Percentiles rank a stretch among this genome's conserved stretches.
These are phyloP conservation scores for Xylariomycetidae sp. DNA, from an alignment of 2,329 filamentous ascomycete species.

Conservation along the genomic window DNA sequence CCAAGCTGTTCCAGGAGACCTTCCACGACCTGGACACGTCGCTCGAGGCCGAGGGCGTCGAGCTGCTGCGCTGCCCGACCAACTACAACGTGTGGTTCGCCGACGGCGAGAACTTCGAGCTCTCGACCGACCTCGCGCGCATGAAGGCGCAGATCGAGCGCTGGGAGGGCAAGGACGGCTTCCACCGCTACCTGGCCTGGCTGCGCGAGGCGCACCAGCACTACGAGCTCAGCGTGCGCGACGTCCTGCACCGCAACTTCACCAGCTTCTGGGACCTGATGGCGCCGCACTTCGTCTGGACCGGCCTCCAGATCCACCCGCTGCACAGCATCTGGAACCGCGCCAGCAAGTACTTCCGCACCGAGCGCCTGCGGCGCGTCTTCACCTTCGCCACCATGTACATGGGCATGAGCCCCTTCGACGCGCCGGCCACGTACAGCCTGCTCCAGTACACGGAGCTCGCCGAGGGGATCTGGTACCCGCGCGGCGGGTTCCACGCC, in stretches of 20 bases:
- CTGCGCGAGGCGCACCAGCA: slow-evolving; percentile 63
- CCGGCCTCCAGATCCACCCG: slow-evolving; percentile 60
- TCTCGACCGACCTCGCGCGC: slow-evolving; percentile 62
- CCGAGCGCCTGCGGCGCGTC: slow-evolving; percentile 62
- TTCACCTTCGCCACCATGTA: slow-evolving; percentile 82
- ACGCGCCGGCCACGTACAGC: slow-evolving; percentile 70
- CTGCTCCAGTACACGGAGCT: slow-evolving; percentile 72
- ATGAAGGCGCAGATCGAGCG: slow-evolving; percentile 70
- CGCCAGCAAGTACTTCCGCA: slow-evolving; percentile 63
- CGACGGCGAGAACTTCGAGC: slow-evolving; percentile 58
- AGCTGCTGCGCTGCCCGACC: slow-evolving; percentile 66
- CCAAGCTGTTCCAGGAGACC: slow-evolving; percentile 64
- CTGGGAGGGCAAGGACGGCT: slow-evolving; percentile 69
- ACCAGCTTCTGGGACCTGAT: slow-evolving; percentile 53
- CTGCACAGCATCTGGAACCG: slow-evolving; percentile 67
- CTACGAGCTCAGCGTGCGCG: slow-evolving; percentile 62
- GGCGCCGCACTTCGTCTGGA: slow-evolving; percentile 52
- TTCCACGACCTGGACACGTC: slow-evolving; percentile 66
- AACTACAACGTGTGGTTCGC: slow-evolving; percentile 74
- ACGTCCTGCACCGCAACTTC: slow-evolving; percentile 67
- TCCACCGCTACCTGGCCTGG: slow-evolving; percentile 63
- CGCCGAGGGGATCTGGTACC: slow-evolving; percentile 74
- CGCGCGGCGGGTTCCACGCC: slow-evolving; percentile 64
- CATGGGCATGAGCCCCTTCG: slow-evolving; percentile 76
- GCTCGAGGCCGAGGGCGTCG: slow-evolving; percentile 60